phyloP scores from a whole-genome alignment of 176 grass and related monocot genomes.

The Musa schizocarpa region DNA sequence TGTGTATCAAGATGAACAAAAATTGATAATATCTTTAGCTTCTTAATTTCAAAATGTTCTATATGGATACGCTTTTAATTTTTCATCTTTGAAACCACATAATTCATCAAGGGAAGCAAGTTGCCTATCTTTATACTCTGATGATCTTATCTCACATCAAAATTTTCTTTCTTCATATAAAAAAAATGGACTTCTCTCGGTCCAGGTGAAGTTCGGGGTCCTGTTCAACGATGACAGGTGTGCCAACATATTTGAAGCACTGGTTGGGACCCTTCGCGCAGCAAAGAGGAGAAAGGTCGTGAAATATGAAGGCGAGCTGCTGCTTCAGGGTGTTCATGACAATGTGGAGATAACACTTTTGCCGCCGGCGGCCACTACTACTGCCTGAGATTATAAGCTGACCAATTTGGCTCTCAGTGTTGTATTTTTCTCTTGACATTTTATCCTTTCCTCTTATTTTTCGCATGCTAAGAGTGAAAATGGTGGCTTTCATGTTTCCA shows the following conservation, averaged over 20 bases:
- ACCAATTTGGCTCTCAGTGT: not conserved
- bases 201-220: conserved; percentile 80
- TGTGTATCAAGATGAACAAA: no score
- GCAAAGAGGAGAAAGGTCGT: conserved; percentile 77
- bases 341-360: conserved; percentile 74
- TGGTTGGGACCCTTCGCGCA: conserved; percentile 73
- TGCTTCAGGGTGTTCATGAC: conserved; percentile 92
- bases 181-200: not conserved
- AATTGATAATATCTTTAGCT: no score
- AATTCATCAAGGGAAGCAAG: not conserved
- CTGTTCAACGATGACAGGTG: conserved; percentile 88
- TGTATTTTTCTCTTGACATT: not conserved
- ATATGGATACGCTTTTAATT: no score
- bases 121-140: not conserved
- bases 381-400: not conserved
- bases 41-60: no score
- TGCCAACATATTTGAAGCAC: conserved; percentile 86
- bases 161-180: not conserved
- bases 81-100: no score
- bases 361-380: conserved; percentile 29
- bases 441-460: no score
- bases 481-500: no score
- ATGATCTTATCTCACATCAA: not conserved
- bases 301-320: conserved; percentile 63
- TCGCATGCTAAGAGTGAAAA: no score